phyloP scores from a whole-genome alignment of 2,329 filamentous ascomycete species.

The Pseudopyricularia cyperi region DNA sequence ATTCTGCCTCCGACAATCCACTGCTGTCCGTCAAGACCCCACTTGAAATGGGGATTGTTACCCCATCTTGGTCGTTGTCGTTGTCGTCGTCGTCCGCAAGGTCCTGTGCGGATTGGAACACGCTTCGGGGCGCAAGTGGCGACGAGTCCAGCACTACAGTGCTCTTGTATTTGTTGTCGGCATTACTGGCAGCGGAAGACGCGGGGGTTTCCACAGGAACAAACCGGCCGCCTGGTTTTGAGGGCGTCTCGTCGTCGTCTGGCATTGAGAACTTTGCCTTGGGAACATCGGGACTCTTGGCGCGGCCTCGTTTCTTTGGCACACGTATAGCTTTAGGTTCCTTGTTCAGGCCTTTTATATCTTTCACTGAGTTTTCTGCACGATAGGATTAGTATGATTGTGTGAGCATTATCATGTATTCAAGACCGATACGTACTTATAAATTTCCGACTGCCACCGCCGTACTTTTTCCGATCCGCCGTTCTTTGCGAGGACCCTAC shows the following conservation, averaged over 20 bases:
- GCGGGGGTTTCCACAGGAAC: neutral
- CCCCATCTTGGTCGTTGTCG: no score
- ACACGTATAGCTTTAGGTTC: neutral
- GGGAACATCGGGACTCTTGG: neutral
- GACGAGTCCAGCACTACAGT: neutral
- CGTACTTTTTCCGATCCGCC: neutral
- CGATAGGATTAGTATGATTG: neutral
- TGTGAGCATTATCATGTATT: neutral
- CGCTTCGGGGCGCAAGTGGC: neutral
- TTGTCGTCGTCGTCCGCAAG: neutral
- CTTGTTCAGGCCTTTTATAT: neutral
- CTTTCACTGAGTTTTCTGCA: neutral
- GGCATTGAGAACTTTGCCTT: neutral
- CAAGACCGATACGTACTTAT: neutral
- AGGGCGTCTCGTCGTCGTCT: neutral
- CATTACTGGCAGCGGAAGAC: neutral
- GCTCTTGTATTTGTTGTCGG: neutral
- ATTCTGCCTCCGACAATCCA: neutral
- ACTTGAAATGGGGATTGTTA: neutral
- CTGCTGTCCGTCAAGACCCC: neutral
- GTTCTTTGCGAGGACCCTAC: neutral
- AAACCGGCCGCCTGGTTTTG: neutral
- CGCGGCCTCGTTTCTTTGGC: neutral
- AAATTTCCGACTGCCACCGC: neutral
- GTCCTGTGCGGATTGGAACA: neutral